A percentile compares a stretch with the other conserved stretches of the same genome.
Evolutionary conservation across 2,329 filamentous ascomycete genomes (phyloP).

Genomic region (Ophiocordyceps camponoti-saundersi): DNA sequence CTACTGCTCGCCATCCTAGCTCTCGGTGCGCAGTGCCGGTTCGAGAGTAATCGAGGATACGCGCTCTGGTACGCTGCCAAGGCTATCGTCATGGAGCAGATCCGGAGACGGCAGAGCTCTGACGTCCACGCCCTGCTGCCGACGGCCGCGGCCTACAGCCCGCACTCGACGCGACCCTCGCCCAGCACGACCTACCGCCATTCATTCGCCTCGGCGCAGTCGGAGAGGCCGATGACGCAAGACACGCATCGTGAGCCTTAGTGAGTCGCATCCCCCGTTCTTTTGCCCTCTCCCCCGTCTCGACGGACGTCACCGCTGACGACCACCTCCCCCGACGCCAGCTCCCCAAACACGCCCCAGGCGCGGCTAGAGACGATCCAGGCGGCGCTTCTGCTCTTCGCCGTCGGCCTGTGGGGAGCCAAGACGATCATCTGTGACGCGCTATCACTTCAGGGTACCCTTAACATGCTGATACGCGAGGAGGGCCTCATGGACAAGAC

Average conservation of each 20-base stretch:
- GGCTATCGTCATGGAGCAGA: slow-evolving; percentile 40
- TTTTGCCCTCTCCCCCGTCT: background rate
- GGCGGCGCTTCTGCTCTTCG: slow-evolving; percentile 42
- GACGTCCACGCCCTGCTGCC: slow-evolving; percentile 39
- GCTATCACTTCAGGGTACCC: slow-evolving; percentile 38
- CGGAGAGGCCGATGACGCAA: slow-evolving; percentile 37
- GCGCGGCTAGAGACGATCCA: slow-evolving; percentile 48
- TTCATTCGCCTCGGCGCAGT: slow-evolving; percentile 40
- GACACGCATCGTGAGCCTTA: slow-evolving; percentile 42
- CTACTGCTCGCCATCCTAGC: slow-evolving; percentile 50
- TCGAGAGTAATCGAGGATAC: slow-evolving; percentile 40
- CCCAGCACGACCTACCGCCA: slow-evolving; percentile 39
- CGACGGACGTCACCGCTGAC: background rate
- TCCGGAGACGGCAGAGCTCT: slow-evolving; percentile 36
- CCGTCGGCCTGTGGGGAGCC: slow-evolving; percentile 42
- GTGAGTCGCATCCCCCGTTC: slow-evolving; percentile 21
- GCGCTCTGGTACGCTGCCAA: slow-evolving; percentile 45
- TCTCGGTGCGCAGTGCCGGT: slow-evolving; percentile 49
- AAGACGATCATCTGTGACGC: slow-evolving; percentile 43
- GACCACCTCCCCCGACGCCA: slow-evolving; percentile 7
- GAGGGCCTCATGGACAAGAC: slow-evolving; percentile 35
- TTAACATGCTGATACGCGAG: slow-evolving; percentile 40
- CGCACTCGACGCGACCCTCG: slow-evolving; percentile 40
- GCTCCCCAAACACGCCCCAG: slow-evolving; percentile 41
- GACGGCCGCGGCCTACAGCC: slow-evolving; percentile 39